phyloP scores from a whole-genome alignment of 2,329 filamentous ascomycete species.

The Escovopsis sp. region DNA sequence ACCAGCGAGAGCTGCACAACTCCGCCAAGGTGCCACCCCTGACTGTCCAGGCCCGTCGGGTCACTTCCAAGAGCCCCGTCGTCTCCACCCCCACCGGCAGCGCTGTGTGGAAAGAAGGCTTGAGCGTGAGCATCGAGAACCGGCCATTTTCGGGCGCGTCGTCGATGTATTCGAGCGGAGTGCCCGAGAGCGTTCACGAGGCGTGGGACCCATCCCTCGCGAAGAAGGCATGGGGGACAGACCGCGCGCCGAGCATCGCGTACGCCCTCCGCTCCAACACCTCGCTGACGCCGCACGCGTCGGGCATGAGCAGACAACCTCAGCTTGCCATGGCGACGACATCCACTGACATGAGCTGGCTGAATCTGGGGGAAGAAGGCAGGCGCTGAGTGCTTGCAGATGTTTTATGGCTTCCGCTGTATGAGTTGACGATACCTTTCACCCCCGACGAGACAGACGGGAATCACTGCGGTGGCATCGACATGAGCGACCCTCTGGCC shows the following conservation, averaged over 20 bases:
- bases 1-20: slow-evolving; percentile 40
- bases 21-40: slow-evolving; percentile 59
- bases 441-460: too few relatives aligned
- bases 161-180: slow-evolving; percentile 47
- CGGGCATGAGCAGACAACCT: slow-evolving; percentile 31
- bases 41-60: slow-evolving; percentile 48
- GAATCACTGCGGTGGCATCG: too few relatives aligned
- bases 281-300: slow-evolving; percentile 14
- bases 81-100: slow-evolving; percentile 44
- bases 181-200: slow-evolving; percentile 48
- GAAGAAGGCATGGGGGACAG: slow-evolving; percentile 32
- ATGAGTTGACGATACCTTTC: too few relatives aligned
- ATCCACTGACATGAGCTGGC: slow-evolving; percentile 63
- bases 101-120: slow-evolving; percentile 38
- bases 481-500: too few relatives aligned
- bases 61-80: slow-evolving; percentile 55
- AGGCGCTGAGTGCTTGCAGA: slow-evolving; percentile 9
- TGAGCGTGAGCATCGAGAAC: slow-evolving; percentile 44
- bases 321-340: slow-evolving; percentile 35
- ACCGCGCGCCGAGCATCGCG: slow-evolving; percentile 36
- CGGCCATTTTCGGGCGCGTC: slow-evolving; percentile 35
- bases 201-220: slow-evolving; percentile 35
- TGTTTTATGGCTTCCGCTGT: too few relatives aligned
- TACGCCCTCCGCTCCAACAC: slow-evolving; percentile 29
- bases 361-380: slow-evolving; percentile 48